Conservation (phyloP, 2,329 filamentous ascomycete species). For the Ceratocystis variospora region DNA sequence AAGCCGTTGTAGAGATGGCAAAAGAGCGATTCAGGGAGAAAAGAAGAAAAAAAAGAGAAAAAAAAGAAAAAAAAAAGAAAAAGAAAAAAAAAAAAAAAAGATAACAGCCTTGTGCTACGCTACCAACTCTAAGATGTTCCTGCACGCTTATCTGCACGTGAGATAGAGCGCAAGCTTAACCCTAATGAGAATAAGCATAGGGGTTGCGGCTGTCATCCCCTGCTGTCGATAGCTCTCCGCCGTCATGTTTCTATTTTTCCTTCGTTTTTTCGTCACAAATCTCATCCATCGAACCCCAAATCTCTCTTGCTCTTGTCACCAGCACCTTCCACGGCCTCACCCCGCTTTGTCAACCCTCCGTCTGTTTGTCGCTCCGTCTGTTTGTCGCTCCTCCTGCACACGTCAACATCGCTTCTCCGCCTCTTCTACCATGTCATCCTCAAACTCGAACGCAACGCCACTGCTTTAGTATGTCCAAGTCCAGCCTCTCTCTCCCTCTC, state of each 20-base stretch:
- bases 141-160: conserved; percentile 24
- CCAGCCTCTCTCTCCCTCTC: not conserved
- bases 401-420: not conserved
- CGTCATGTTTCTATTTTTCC: not conserved
- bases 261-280: conserved; percentile 24
- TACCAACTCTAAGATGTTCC: not conserved
- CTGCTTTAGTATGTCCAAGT: conserved; percentile 56
- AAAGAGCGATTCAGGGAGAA: not conserved
- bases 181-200: not conserved
- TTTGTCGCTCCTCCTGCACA: not conserved
- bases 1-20: not conserved
- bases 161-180: not conserved
- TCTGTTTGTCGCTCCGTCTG: not conserved
- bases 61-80: not conserved
- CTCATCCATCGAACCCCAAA: not conserved
- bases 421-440: conserved; percentile 49
- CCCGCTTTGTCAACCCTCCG: not conserved
- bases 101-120: conserved; percentile 7
- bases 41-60: too few species aligned
- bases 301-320: not conserved
- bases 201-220: conserved; percentile 9
- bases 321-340: not conserved
- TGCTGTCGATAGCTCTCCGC: not conserved
- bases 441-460: conserved; percentile 46
- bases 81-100: conserved; percentile 3